A percentile compares a stretch with the other conserved stretches of the same genome.
These are phyloP conservation scores for Penicillium subrubescens DNA, from an alignment of 495 filamentous ascomycete genomes.

Conservation along the genomic window DNA sequence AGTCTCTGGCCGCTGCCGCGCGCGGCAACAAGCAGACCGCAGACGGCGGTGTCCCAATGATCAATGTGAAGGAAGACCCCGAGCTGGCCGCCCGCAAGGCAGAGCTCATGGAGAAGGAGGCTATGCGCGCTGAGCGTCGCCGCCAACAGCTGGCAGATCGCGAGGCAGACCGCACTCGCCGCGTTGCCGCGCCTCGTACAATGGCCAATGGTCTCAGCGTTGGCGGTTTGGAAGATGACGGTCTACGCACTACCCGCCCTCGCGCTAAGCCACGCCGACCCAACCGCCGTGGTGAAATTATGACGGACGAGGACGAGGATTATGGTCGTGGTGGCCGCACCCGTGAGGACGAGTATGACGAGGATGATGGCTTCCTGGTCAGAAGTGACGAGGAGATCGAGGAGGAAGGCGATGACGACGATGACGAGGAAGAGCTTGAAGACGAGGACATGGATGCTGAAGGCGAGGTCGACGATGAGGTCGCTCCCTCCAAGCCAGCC, in stretches of 20 bases:
- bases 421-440: conserved; percentile 63
- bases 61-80: conserved; percentile 71
- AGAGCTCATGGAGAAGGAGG: conserved; percentile 73
- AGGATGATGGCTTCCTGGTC: conserved; percentile 77
- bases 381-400: conserved; percentile 72
- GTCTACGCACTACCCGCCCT: conserved; percentile 45
- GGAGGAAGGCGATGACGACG: conserved; percentile 59
- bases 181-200: conserved; percentile 46
- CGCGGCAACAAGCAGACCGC: conserved; percentile 59
- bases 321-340: conserved; percentile 61
- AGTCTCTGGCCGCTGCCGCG: conserved; percentile 63
- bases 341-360: conserved; percentile 80
- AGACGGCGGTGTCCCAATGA: conserved; percentile 57
- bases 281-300: conserved; percentile 55
- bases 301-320: conserved; percentile 62
- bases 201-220: conserved; percentile 65
- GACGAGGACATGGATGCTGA: conserved; percentile 61
- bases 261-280: conserved; percentile 45
- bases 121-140: conserved; percentile 64
- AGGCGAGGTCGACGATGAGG: conserved; percentile 53
- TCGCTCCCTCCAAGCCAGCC: conserved; percentile 31
- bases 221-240: conserved; percentile 72
- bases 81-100: conserved; percentile 77
- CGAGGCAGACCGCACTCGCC: conserved; percentile 59
- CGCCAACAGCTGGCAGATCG: conserved; percentile 70